phyloP scores from a whole-genome alignment of 176 grass and related monocot species.

The Lolium perenne region DNA sequence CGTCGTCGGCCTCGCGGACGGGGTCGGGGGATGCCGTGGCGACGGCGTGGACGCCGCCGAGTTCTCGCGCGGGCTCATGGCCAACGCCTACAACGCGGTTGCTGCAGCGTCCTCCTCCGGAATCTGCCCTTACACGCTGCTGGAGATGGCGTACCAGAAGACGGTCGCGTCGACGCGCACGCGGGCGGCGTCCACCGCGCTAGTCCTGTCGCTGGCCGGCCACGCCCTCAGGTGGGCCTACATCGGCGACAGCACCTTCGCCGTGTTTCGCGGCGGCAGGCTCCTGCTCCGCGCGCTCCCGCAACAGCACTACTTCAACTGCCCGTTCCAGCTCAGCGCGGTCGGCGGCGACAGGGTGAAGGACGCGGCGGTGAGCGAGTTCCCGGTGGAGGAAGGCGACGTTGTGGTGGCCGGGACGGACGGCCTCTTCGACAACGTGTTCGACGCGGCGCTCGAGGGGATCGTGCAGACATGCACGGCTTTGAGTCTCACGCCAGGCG shows the following conservation, averaged over 20 bases:
- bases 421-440: conserved; percentile 60
- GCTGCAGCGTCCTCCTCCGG: not conserved
- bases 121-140: conserved; percentile 25
- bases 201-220: conserved; percentile 42
- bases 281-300: conserved; percentile 1
- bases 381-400: conserved; percentile 41
- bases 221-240: conserved; percentile 28
- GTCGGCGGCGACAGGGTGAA: rapidly evolving
- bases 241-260: conserved; percentile 52
- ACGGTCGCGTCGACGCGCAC: not conserved
- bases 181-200: conserved; percentile 34
- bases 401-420: conserved; percentile 47
- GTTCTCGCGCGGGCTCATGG: conserved; percentile 10
- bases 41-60: conserved; percentile 32
- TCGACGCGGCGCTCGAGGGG: conserved; percentile 22
- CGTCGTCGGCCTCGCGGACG: conserved; percentile 47
- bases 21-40: conserved; percentile 35
- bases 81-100: not conserved
- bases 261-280: conserved; percentile 30
- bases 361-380: not conserved
- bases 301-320: conserved; percentile 40
- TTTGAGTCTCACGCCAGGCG: conserved; percentile 1
- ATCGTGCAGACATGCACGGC: conserved; percentile 31
- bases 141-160: conserved; percentile 32
- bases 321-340: conserved; percentile 42